phyloP scores from a whole-genome alignment of 2,329 filamentous ascomycete species.

The Verticillium isaacii region DNA sequence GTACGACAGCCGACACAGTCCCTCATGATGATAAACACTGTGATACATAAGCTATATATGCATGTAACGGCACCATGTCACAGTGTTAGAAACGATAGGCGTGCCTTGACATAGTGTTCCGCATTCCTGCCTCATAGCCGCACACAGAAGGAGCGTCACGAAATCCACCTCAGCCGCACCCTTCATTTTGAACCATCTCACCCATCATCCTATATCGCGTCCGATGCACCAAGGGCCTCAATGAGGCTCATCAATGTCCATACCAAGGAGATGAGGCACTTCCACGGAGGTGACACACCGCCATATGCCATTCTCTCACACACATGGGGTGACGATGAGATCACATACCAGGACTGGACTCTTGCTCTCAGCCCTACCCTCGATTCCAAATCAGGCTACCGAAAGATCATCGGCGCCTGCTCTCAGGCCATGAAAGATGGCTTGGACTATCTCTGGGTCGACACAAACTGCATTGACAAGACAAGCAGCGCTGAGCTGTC shows the following conservation, averaged over 20 bases:
- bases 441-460: slow-evolving; percentile 25
- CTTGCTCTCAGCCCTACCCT: not conserved
- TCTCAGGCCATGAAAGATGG: slow-evolving; percentile 2
- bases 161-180: too few species aligned
- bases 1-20: too few species aligned
- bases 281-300: slow-evolving; percentile 11
- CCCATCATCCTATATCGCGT: not conserved
- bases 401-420: slow-evolving; percentile 6
- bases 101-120: too few species aligned
- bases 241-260: slow-evolving; percentile 24
- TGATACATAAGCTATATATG: too few species aligned
- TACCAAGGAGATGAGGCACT: slow-evolving; percentile 15
- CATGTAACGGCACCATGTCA: too few species aligned
- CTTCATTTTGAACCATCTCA: not conserved
- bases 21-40: too few species aligned
- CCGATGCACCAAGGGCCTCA: not conserved
- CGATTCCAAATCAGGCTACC: not conserved
- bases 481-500: slow-evolving; percentile 23
- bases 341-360: slow-evolving; percentile 4
- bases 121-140: too few species aligned
- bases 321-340: slow-evolving; percentile 11
- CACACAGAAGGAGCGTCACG: too few species aligned
- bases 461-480: slow-evolving; percentile 30
- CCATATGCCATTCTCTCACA: slow-evolving; percentile 17
- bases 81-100: too few species aligned